Conservation (phyloP, 306 rosid species). For the Rubus parviflorus region DNA sequence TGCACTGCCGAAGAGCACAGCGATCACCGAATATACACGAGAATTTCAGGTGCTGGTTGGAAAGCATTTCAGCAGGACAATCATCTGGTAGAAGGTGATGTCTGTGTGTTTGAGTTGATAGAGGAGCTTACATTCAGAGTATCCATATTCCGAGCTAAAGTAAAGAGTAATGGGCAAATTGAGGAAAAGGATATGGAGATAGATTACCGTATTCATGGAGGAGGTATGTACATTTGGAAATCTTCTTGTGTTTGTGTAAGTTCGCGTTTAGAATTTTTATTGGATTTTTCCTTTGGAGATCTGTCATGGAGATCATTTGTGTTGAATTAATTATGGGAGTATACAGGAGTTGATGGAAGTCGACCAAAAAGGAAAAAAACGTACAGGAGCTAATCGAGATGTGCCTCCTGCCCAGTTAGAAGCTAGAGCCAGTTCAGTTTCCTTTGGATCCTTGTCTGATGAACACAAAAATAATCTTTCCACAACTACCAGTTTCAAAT, state of each 20-base stretch:
- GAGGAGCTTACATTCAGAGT: neutral
- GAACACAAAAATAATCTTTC: neutral
- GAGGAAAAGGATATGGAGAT: neutral
- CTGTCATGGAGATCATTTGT: no score
- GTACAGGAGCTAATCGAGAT: neutral
- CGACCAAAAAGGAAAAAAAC: neutral
- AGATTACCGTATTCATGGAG: neutral
- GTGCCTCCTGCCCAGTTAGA: neutral
- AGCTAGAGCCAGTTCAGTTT: neutral
- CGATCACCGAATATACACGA: neutral
- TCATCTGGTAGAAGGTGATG: conserved; percentile 13
- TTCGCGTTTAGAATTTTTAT: no score
- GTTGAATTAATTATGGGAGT: no score
- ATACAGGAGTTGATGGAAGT: neutral
- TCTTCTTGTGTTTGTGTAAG: no score
- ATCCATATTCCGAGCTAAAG: neutral
- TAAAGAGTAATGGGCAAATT: neutral
- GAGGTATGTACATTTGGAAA: neutral
- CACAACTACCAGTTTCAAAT: no score
- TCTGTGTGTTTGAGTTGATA: conserved; percentile 24
- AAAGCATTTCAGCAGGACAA: conserved; percentile 24
- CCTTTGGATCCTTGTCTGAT: neutral
- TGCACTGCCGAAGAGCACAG: no score
- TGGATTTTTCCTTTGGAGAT: no score
- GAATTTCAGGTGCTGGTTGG: conserved; percentile 13